Evolutionary conservation across 2,329 filamentous ascomycete genomes (phyloP), one percentile per base, ranked within the genome.

Genomic region (Juglanconis sp.): DNA sequence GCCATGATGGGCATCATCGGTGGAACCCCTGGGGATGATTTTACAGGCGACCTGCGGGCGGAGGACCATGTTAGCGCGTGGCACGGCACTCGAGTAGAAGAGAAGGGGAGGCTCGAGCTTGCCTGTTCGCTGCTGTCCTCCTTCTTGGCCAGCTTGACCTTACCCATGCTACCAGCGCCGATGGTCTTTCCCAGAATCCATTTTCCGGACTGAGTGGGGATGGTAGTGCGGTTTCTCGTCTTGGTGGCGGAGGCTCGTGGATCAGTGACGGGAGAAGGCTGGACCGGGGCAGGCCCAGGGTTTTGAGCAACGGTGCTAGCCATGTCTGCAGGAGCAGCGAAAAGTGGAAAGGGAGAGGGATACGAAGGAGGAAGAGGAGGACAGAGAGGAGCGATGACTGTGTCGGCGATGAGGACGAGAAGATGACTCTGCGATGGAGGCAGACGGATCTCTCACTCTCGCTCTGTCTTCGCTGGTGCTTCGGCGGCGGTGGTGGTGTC

Each of bases 141-240:
- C 75, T 96, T 96, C 69, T 91, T 91, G 31, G 95, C 95, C 66
- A 99, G 81, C 78, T 98, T 98, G 64, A 99, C 95, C 75, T 98
- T 98, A 65, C 95, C 95, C 95, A 99, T 99, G 74, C 94, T 98
- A 54, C 95, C 95, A 56, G 93, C 92, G 62, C 95, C 95, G 69
- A 99, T 95, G 3, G 95, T 98, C 81, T 98, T 98, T 62, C 94
- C 94, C 56, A 99, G 81, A 59, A 92, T 87, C 92, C 94, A 99
- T 79, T 93, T 92, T 60, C 95, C 95, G 11, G 93, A 92, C 51
- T 90, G 87, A 3, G 93, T 92, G 55, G 90, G 91, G 71, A 99
- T 96, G 46, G 91, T 94, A 11, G 94, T 97, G 69, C 86, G 81
- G 57, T 85, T 82, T 66, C 82, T 82, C 62, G 80, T 77, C 66